Conservation (phyloP, 1,139 yeast species). For the Blastobotrys illinoisensis region DNA sequence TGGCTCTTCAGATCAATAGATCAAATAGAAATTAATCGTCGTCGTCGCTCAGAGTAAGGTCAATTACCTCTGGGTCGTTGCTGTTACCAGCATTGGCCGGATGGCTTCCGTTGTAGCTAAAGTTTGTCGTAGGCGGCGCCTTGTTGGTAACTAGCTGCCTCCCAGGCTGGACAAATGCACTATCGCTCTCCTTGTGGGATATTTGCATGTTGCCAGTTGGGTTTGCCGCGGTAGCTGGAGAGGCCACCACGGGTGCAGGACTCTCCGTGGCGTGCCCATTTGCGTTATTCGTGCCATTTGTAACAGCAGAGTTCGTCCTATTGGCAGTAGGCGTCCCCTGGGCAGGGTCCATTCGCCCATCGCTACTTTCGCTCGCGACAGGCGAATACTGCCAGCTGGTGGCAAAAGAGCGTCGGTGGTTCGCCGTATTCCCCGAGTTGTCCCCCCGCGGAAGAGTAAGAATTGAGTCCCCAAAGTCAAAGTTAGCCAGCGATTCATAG, state of each 20-base stretch:
- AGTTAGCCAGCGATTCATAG: background rate
- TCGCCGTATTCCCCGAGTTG: background rate
- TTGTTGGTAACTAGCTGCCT: background rate
- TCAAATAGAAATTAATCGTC: conserved; percentile 8
- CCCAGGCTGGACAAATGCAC: background rate
- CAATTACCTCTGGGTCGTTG: conserved; percentile 23
- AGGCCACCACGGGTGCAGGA: background rate
- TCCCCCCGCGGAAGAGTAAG: background rate
- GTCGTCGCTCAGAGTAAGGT: conserved; percentile 23
- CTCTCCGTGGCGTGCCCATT: background rate
- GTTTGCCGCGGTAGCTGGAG: background rate
- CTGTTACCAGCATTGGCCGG: conserved; percentile 1
- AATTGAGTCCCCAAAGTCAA: background rate
- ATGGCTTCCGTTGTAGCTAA: background rate
- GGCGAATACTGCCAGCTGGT: background rate
- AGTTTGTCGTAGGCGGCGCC: conserved; percentile 1
- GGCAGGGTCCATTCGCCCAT: background rate
- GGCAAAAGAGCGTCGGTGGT: background rate
- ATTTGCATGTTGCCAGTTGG: background rate
- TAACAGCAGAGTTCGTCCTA: background rate
- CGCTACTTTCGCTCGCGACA: background rate
- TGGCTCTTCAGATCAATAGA: background rate
- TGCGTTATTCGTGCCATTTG: background rate
- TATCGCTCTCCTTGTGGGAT: background rate
- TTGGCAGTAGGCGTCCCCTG: background rate